Evolutionary conservation across 768 basidiomycete genomes (phyloP).

Genomic region (Russula ochroleuca): DNA sequence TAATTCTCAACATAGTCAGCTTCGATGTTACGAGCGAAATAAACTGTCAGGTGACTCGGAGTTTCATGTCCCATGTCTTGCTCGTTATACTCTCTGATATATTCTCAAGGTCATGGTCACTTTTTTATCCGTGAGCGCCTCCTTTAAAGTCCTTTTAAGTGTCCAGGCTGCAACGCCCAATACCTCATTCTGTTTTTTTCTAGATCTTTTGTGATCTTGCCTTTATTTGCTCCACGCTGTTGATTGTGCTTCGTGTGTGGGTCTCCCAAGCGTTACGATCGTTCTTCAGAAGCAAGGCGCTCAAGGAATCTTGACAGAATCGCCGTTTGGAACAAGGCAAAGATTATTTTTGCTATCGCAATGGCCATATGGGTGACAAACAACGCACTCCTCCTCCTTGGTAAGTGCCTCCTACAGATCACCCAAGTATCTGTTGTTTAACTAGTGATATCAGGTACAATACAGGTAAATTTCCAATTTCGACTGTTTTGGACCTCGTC

Average conservation of each 20-base stretch:
- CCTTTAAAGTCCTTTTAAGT: neutral
- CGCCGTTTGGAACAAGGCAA: slow-evolving; percentile 12
- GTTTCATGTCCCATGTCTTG: neutral
- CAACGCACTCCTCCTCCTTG: slow-evolving; percentile 4
- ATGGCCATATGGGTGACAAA: neutral
- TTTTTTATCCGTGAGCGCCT: neutral
- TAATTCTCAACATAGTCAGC: neutral
- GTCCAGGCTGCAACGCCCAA: too few relatives aligned
- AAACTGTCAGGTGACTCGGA: slow-evolving; percentile 15
- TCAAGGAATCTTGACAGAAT: neutral
- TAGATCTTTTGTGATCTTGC: neutral
- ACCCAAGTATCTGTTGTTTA: neutral
- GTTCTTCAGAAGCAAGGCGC: neutral
- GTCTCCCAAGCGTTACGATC: neutral
- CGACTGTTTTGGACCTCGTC: too few relatives aligned
- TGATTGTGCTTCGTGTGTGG: slow-evolving; percentile 10
- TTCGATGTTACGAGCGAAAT: neutral
- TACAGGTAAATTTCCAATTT: neutral
- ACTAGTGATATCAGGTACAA: neutral
- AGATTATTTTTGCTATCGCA: neutral
- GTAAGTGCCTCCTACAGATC: neutral
- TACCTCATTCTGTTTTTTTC: neutral
- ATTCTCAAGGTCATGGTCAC: neutral
- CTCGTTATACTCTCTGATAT: neutral
- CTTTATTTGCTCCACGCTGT: neutral